Base-by-base conservation (phyloP, 352 stramenopile species). In the Phytophthora fragariaefolia region DNA sequence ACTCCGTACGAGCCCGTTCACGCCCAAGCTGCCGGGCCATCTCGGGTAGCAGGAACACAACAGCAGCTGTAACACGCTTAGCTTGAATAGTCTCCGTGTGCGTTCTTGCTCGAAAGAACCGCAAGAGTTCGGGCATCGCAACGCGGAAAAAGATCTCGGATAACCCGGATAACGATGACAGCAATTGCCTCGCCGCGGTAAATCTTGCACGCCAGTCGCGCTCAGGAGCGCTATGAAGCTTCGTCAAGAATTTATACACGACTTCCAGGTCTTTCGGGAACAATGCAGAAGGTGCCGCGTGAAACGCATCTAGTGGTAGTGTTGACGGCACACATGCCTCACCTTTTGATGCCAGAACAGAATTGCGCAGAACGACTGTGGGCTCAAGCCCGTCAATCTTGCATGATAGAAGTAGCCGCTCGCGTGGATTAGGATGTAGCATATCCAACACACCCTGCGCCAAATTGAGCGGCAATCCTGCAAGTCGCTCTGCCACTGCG, bases 21-120 rank as follows among this genome's bases (percentile, higher is more conserved):
- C 63, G 62, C 8, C 79, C 85, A 43, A 91, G 62, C 17, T 86
- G 79, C 0, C 62, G 61, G 0, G 66, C 60, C 34, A 95, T 69
- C 6, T 69, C 61, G 3, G 76, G 71, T 12, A 92, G 70, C n/a
- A 91, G 34, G 42, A 89, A 88, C 1, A 93, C 73, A 3, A 89
- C 70, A n/a, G 83, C 85, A 9, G 78, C 69, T 12, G 65, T 66
- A 2, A 87, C 83, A 42, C 73, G 68, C n/a, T 88, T 73, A 4
- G 74, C 69, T 3, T 73, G 60, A 48, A 82, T 80, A 0, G 68
- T 50, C 36, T 87, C 73, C 1, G 69, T 77, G 27, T 87, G 76
- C 1, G 73, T 77, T 0, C 58, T 63, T 0, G 77, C 51, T 42
- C 82, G 74, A 54, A 92, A 91, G 43, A 91, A 89, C 9, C 67